These are phyloP conservation scores for Beauveria sp. DNA, from an alignment of 2,329 filamentous ascomycete species.

Conservation along the genomic window DNA sequence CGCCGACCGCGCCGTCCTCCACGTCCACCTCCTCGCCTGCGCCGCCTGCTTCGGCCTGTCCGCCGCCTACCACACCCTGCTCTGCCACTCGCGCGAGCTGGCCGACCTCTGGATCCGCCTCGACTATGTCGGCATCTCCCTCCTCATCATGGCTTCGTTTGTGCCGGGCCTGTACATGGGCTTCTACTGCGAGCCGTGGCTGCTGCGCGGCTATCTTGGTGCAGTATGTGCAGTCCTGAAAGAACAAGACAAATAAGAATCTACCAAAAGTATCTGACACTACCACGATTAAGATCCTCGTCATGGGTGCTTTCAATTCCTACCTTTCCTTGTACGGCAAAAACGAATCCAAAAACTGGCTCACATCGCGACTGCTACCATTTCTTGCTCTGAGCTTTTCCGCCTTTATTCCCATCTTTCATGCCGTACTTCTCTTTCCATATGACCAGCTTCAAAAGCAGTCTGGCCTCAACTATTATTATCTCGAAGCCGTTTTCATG, in stretches of 20 bases:
- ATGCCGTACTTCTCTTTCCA: slow-evolving; percentile 29
- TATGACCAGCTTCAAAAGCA: slow-evolving; percentile 31
- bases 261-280: too few species aligned
- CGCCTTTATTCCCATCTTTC: slow-evolving; percentile 30
- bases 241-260: too few species aligned
- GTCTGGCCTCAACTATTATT: slow-evolving; percentile 32
- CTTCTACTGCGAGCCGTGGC: slow-evolving; percentile 30
- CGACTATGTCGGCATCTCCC: slow-evolving; percentile 31
- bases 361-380: slow-evolving; percentile 26
- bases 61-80: slow-evolving; percentile 31
- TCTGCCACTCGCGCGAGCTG: slow-evolving; percentile 29
- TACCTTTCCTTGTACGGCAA: slow-evolving; percentile 28
- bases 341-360: slow-evolving; percentile 28
- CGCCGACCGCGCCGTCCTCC: slow-evolving; percentile 31
- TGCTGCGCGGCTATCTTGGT: slow-evolving; percentile 26
- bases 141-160: slow-evolving; percentile 31
- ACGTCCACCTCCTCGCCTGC: slow-evolving; percentile 29
- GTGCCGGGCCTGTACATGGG: slow-evolving; percentile 31
- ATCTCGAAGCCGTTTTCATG: slow-evolving; percentile 31
- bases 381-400: slow-evolving; percentile 32
- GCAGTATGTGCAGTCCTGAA: neutral
- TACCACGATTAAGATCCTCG: slow-evolving; percentile 22
- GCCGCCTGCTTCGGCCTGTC: slow-evolving; percentile 30
- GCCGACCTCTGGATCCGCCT: slow-evolving; percentile 29
- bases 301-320: slow-evolving; percentile 25